Base-by-base conservation (phyloP, 2,329 filamentous ascomycete genomes). In the Sporothrix phasma region DNA sequence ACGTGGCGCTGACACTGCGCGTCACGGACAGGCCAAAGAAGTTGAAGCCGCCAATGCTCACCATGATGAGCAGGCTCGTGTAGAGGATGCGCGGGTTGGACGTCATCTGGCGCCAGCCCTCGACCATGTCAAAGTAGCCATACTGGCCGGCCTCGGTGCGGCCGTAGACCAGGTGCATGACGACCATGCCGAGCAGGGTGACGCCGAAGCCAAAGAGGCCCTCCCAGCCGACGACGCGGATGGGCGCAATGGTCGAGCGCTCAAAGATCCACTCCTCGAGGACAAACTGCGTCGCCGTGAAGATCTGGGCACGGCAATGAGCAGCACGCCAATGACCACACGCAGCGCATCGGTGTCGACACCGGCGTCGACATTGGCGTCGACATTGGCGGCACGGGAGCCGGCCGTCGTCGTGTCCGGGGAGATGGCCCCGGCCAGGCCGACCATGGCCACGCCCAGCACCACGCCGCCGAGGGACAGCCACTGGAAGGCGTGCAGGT, bases 11-110 rank as follows among this genome's bases (percentile, higher is more conserved):
- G 69, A 99, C 91, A 67, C 78, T 87, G 66, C 90, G 86, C 0
- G 94, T 99, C 8, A 99, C 93, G 0, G 90, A 94, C 10, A 99
- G 84, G 7, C 94, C 94, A 75, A 99, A 99, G 80, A 96, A 99
- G 78, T 99, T 99, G 84, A 97, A 99, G 62, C 93, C 92, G 89
- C 93, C 93, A 71, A 99, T 99, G 71, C 91, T 96, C 69, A 99
- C 83, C 94, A 99, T 99, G 74, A 97, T 97, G 65, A 96, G 75
- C 7, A 97, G 63, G 68, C 91, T 96, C 24, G 90, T 90, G 3
- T 92, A 70, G 34, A 87, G 84, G 66, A 99, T 86, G 17, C 83
- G 77, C 61, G 79, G 83, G 75, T 92, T 86, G 41, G 86, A 79
- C 10, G 85, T 85, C 76, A 99, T 86, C 76, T 97, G 85, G 67